phyloP scores from a whole-genome alignment of 2,329 filamentous ascomycete species.

The Fusarium anguioides region DNA sequence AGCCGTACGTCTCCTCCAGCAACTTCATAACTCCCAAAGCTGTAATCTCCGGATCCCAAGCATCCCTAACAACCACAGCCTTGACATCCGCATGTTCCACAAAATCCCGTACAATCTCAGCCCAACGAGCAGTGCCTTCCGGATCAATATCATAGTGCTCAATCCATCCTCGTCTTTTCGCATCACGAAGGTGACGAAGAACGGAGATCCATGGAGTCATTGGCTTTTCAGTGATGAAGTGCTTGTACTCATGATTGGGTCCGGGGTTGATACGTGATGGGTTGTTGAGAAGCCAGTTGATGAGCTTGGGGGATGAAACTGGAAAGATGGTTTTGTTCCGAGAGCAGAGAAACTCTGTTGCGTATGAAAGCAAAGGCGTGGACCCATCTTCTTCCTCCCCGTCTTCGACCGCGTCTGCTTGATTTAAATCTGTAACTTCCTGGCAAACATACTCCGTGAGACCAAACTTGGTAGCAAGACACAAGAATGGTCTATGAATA shows the following conservation, averaged over 20 bases:
- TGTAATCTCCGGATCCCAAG: constrained; percentile 12
- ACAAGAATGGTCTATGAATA: constrained; percentile 1
- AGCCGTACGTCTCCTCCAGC: constrained; percentile 7
- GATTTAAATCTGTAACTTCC: background rate
- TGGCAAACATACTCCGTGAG: background rate
- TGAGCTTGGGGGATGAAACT: background rate
- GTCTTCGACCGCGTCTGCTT: too few relatives aligned
- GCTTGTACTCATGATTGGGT: constrained; percentile 11
- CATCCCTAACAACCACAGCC: constrained; percentile 2
- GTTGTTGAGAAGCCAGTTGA: constrained; percentile 4
- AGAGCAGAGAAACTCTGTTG: constrained; percentile 17
- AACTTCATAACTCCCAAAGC: constrained; percentile 1
- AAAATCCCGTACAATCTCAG: background rate
- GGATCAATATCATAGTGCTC: constrained; percentile 6
- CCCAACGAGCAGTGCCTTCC: constrained; percentile 9
- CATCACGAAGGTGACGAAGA: constrained; percentile 15
- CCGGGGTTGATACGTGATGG: background rate
- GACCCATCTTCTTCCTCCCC: background rate
- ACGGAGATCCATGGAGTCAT: background rate
- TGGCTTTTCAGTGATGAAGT: constrained; percentile 3
- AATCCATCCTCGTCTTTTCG: constrained; percentile 11
- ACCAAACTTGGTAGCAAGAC: constrained; percentile 9
- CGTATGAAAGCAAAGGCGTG: constrained; percentile 1
- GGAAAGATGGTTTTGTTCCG: constrained; percentile 20
- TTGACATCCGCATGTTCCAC: background rate